Percentiles rank a stretch among this genome's conserved stretches.
These are phyloP conservation scores for Ustilago cynodontis DNA, from an alignment of 1,284 basidiomycete genomes.

Conservation along the genomic window DNA sequence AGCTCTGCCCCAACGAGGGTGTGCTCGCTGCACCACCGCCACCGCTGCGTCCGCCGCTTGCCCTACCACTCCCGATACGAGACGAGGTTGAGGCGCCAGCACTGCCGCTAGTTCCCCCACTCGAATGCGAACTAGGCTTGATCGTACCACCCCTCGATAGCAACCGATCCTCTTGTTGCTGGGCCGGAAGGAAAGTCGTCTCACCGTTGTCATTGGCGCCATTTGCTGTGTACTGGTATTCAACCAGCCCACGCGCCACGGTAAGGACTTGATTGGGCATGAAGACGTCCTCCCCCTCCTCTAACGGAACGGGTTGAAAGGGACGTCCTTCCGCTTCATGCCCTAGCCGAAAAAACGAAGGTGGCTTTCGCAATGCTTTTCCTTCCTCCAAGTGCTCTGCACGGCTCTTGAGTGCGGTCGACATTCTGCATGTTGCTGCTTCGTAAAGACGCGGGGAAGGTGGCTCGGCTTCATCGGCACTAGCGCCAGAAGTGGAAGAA, in stretches of 20 bases:
- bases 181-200: slow-evolving; percentile 15
- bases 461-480: slow-evolving; percentile 52
- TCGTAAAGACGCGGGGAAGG: slow-evolving; percentile 41
- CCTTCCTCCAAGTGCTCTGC: slow-evolving; percentile 36
- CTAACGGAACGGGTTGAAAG: background rate
- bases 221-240: slow-evolving; percentile 37
- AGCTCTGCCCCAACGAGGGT: slow-evolving; percentile 38
- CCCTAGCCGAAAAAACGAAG: slow-evolving; percentile 60
- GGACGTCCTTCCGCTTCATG: slow-evolving; percentile 56
- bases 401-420: slow-evolving; percentile 34
- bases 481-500: slow-evolving; percentile 44
- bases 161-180: background rate
- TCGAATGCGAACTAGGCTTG: slow-evolving; percentile 18
- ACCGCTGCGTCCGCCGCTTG: slow-evolving; percentile 3
- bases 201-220: slow-evolving; percentile 23
- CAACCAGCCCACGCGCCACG: slow-evolving; percentile 49
- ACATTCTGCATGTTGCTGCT: slow-evolving; percentile 24
- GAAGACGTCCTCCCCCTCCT: slow-evolving; percentile 39
- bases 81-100: background rate
- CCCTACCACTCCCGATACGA: background rate
- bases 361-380: slow-evolving; percentile 36
- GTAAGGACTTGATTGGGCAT: slow-evolving; percentile 53
- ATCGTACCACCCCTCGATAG: slow-evolving; percentile 21
- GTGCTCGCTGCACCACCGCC: slow-evolving; percentile 33
- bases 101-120: background rate